Evolutionary conservation across 192 early-diverging fungal genomes (phyloP).

Genomic region (Pilobolus umbonatus): DNA sequence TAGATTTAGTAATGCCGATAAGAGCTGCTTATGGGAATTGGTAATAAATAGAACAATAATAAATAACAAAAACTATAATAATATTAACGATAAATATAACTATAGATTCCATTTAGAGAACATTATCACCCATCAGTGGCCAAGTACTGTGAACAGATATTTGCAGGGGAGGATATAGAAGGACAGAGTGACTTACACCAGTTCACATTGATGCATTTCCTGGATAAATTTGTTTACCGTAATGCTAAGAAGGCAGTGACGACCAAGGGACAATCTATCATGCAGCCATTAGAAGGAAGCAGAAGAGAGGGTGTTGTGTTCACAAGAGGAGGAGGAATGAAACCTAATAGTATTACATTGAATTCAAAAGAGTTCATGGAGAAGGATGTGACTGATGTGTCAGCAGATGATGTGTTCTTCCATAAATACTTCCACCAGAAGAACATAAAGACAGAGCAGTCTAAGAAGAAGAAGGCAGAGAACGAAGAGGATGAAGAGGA

Average conservation of each 20-base stretch:
- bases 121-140: constrained; percentile 93
- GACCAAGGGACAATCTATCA: constrained; percentile 59
- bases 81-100: not conserved
- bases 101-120: constrained; percentile 54
- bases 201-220: constrained; percentile 88
- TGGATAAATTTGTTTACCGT: constrained; percentile 93
- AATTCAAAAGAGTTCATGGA: constrained; percentile 60
- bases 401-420: constrained; percentile 78
- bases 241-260: constrained; percentile 75
- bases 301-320: constrained; percentile 47
- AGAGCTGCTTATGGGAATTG: constrained; percentile 90
- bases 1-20: constrained; percentile 72
- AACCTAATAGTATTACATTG: constrained; percentile 43
- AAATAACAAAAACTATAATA: too few species aligned
- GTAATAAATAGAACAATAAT: constrained; percentile 30
- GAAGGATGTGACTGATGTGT: constrained; percentile 55
- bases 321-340: constrained; percentile 57
- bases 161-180: constrained; percentile 63
- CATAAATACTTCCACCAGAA: constrained; percentile 72
- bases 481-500: constrained; percentile 68
- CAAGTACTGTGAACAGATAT: constrained; percentile 72
- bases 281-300: constrained; percentile 57
- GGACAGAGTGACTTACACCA: constrained; percentile 77
- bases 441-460: constrained; percentile 19
- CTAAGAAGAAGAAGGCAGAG: constrained; percentile 33